These are phyloP conservation scores for Penicillium salamii DNA, from an alignment of 495 filamentous ascomycete genomes.

Conservation along the genomic window DNA sequence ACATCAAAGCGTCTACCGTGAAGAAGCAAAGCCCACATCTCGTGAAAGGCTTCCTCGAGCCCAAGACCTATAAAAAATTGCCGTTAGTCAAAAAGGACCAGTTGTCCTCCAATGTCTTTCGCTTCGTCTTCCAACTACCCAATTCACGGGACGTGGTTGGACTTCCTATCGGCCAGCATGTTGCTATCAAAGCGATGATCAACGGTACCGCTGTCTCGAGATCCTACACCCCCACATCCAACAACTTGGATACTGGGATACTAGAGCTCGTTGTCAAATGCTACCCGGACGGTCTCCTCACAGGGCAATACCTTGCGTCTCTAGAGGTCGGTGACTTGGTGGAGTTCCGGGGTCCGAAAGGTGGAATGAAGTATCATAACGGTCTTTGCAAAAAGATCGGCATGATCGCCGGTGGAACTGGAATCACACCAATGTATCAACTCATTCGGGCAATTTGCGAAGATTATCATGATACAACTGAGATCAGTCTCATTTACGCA, in stretches of 20 bases:
- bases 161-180: conserved; percentile 52
- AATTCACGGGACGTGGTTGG: conserved; percentile 36
- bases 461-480: conserved; percentile 40
- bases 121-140: conserved; percentile 47
- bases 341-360: conserved; percentile 45
- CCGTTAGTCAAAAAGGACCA: conserved; percentile 38
- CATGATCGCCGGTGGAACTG: conserved; percentile 50
- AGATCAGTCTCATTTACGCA: conserved; percentile 43
- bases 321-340: conserved; percentile 39
- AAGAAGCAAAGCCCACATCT: conserved; percentile 28
- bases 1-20: conserved; percentile 22
- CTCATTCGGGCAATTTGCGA: conserved; percentile 48
- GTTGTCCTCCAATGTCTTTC: conserved; percentile 45
- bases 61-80: conserved; percentile 43
- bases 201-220: conserved; percentile 40
- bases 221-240: conserved; percentile 50
- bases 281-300: conserved; percentile 45
- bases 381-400: conserved; percentile 36
- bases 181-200: conserved; percentile 43
- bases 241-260: conserved; percentile 42
- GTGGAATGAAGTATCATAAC: conserved; percentile 38
- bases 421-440: conserved; percentile 56
- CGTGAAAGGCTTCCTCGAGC: conserved; percentile 37
- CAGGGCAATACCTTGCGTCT: conserved; percentile 41
- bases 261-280: conserved; percentile 47